Conservation (phyloP, 164 flowering plant genomes). For the Malania oleifera region DNA sequence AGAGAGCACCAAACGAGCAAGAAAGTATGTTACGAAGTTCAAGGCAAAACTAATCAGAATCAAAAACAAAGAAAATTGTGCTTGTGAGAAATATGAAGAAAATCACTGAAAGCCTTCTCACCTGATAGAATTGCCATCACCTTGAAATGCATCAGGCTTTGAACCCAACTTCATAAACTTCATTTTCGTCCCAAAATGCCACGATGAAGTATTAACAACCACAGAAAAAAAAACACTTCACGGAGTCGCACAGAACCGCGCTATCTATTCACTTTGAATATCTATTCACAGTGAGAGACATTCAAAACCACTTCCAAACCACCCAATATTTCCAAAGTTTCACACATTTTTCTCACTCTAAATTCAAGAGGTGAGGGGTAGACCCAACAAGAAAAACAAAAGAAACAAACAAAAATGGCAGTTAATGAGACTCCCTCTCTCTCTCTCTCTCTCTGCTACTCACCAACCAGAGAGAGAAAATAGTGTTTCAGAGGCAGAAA, state of each 20-base stretch:
- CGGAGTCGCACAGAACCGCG: neutral
- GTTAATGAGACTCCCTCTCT: too few relatives aligned
- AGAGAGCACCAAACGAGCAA: too few relatives aligned
- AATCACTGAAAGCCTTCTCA: slow-evolving; percentile 11
- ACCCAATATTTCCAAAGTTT: neutral
- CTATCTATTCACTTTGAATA: too few relatives aligned
- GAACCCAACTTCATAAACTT: slow-evolving; percentile 88
- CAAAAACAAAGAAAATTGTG: neutral
- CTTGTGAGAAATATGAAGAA: neutral
- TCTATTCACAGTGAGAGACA: too few relatives aligned
- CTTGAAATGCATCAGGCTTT: slow-evolving; percentile 70
- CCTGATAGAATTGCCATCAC: slow-evolving; percentile 54
- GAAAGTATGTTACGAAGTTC: neutral
- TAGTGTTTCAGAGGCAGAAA: too few relatives aligned
- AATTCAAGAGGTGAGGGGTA: too few relatives aligned
- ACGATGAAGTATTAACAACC: neutral
- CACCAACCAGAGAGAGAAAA: too few relatives aligned
- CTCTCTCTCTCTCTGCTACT: too few relatives aligned
- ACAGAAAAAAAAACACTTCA: slow-evolving; percentile 7
- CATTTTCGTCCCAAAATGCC: slow-evolving; percentile 31
- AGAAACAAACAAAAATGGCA: too few relatives aligned
- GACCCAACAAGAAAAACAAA: too few relatives aligned
- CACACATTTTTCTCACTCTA: too few relatives aligned
- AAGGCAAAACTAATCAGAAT: neutral
- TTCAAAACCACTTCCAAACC: slow-evolving; percentile 5